phyloP scores from a whole-genome alignment of 805 yeast species.

The Lipomyces kockii region DNA sequence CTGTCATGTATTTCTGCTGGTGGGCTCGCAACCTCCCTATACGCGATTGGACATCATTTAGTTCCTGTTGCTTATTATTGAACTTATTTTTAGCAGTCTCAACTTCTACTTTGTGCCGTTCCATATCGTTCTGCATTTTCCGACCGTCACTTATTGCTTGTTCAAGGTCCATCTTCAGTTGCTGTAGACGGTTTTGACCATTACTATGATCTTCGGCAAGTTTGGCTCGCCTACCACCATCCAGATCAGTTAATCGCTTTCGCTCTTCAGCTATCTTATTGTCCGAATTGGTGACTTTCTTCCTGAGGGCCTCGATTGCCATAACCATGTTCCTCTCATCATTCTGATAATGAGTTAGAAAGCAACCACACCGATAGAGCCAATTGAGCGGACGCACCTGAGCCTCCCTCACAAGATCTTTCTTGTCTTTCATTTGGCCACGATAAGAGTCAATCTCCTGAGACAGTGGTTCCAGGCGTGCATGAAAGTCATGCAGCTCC shows the following conservation, averaged over 20 bases:
- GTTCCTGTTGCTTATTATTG: conserved; percentile 26
- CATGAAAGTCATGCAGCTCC: not conserved
- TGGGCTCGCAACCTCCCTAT: conserved; percentile 34
- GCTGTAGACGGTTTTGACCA: conserved; percentile 8
- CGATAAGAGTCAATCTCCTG: conserved; percentile 5
- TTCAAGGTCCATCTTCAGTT: conserved; percentile 2
- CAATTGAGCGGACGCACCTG: not conserved
- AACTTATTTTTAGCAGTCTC: conserved; percentile 10
- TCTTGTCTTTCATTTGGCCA: not conserved
- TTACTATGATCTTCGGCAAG: conserved; percentile 12
- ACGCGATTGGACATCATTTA: conserved; percentile 6
- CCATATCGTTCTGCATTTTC: not conserved
- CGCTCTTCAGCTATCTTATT: conserved; percentile 44
- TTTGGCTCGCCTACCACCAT: conserved; percentile 10
- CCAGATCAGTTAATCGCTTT: conserved; percentile 29
- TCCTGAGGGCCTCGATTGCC: not conserved
- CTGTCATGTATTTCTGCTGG: conserved; percentile 45
- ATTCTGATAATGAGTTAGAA: not conserved
- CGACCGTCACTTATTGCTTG: not conserved
- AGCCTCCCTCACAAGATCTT: conserved; percentile 7
- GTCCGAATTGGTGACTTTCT: conserved; percentile 33
- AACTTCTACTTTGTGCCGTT: not conserved
- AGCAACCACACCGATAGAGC: not conserved
- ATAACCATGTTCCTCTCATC: conserved; percentile 6
- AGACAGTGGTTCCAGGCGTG: conserved; percentile 3